Percentiles rank a stretch among this genome's conserved stretches.
Evolutionary conservation across 495 filamentous ascomycete genomes (phyloP).

Genomic region (Physcia stellaris): DNA sequence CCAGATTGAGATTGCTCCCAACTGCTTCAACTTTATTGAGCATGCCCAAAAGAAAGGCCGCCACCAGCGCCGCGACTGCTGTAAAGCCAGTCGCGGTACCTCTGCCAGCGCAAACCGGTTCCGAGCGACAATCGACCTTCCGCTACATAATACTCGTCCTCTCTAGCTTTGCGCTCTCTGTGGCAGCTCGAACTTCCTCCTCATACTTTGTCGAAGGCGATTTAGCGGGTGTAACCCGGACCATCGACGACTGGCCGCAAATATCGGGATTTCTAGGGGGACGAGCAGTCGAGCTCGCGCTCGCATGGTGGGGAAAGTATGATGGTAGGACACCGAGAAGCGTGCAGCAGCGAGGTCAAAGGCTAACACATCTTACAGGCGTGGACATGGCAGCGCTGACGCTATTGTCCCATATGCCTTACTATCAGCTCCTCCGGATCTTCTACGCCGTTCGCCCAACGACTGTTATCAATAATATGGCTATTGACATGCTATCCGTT

Average conservation of each 20-base stretch:
- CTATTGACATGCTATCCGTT: conserved; percentile 51
- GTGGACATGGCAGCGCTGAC: conserved; percentile 57
- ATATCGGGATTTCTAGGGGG: conserved; percentile 47
- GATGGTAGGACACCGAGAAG: conserved; percentile 37
- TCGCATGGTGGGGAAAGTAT: conserved; percentile 57
- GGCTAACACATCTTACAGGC: conserved; percentile 25
- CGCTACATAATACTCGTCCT: conserved; percentile 51
- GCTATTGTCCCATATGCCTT: conserved; percentile 56
- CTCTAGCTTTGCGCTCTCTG: conserved; percentile 46
- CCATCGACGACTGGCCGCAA: conserved; percentile 44
- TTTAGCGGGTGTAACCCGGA: conserved; percentile 46
- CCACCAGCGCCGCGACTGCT: neutral
- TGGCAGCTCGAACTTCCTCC: conserved; percentile 40
- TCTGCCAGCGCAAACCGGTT: conserved; percentile 4
- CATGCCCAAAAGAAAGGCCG: conserved; percentile 2
- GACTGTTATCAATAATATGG: conserved; percentile 41
- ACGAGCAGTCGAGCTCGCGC: conserved; percentile 52
- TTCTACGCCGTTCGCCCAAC: conserved; percentile 56
- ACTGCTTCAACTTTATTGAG: no score
- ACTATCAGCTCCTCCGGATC: conserved; percentile 50
- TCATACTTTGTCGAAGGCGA: conserved; percentile 38
- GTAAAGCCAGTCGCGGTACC: neutral
- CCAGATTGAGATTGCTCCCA: no score
- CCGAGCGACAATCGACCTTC: conserved; percentile 27
- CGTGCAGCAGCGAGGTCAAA: neutral